Conservation (phyloP, 345 rosid species). For the Moricandia moricandioides region DNA sequence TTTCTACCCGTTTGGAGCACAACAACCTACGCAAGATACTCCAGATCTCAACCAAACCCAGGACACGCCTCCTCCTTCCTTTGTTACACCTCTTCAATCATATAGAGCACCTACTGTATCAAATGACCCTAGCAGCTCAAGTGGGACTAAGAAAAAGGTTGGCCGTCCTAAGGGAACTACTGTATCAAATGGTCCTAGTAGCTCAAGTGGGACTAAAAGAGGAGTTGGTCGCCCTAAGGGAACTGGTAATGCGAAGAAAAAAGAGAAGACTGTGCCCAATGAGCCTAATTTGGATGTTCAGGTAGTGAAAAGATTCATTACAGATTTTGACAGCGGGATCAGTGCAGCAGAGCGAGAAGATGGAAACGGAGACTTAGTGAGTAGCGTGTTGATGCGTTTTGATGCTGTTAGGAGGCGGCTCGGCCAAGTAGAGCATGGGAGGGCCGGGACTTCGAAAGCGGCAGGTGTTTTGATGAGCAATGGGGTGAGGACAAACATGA, state of each 20-base stretch:
- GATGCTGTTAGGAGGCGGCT: conserved; percentile 58
- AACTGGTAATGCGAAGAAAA: conserved; percentile 24
- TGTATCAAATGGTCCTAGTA: conserved; percentile 27
- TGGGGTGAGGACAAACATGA: conserved; percentile 63
- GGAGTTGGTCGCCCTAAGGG: conserved; percentile 38
- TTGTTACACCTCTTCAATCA: conserved; percentile 38
- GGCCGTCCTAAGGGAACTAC: conserved; percentile 34
- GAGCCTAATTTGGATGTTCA: conserved; percentile 10
- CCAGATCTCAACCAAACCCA: conserved; percentile 41
- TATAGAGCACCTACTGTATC: conserved; percentile 40
- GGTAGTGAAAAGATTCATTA: conserved; percentile 13
- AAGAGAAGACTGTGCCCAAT: conserved; percentile 24
- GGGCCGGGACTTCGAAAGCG: conserved; percentile 39
- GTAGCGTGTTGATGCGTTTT: conserved; percentile 42
- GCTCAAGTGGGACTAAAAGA: conserved; percentile 29
- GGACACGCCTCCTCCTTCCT: conserved; percentile 23
- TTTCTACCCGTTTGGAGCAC: conserved; percentile 51
- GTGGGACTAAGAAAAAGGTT: conserved; percentile 28
- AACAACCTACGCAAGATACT: conserved; percentile 25
- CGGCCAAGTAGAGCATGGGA: conserved; percentile 51
- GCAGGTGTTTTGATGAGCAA: conserved; percentile 59
- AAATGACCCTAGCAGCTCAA: conserved; percentile 26
- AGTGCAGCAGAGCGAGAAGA: conserved; percentile 42
- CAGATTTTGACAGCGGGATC: conserved; percentile 36
- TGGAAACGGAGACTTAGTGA: conserved; percentile 54